Evolutionary conservation across 2,329 filamentous ascomycete species (phyloP).

Genomic region (Pestalotiopsis fici): DNA sequence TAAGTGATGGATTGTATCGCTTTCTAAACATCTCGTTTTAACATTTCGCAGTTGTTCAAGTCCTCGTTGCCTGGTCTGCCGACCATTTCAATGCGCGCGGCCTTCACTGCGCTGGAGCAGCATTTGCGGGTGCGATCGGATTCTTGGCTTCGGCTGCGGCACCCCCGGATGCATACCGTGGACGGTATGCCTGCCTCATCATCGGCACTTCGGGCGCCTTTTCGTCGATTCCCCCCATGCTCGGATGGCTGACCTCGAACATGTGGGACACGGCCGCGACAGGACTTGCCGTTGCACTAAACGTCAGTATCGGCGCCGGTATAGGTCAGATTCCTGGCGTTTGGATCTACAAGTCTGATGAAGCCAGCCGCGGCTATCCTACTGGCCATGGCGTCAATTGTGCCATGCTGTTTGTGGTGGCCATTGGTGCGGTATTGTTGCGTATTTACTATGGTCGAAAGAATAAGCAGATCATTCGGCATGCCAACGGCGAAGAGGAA

Average conservation of each 20-base stretch:
- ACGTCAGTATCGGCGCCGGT: constrained; percentile 66
- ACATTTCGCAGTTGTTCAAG: constrained; percentile 25
- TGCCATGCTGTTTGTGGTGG: constrained; percentile 35
- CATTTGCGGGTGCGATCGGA: constrained; percentile 44
- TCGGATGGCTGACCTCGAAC: constrained; percentile 73
- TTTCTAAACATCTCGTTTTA: neutral
- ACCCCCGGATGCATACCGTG: constrained; percentile 57
- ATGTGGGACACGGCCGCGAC: constrained; percentile 64
- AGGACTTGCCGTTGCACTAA: constrained; percentile 70
- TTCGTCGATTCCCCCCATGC: constrained; percentile 67
- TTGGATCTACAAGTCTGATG: constrained; percentile 71
- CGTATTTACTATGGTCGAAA: constrained; percentile 56
- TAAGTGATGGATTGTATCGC: constrained; percentile 14
- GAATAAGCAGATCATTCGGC: constrained; percentile 37
- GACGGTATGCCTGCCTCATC: constrained; percentile 71
- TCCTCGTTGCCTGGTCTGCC: constrained; percentile 58
- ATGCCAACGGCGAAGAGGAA: constrained; percentile 29
- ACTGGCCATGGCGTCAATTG: constrained; percentile 65
- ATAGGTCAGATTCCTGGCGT: constrained; percentile 72
- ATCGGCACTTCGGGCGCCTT: constrained; percentile 68
- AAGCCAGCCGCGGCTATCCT: constrained; percentile 62
- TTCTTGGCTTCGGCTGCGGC: constrained; percentile 66
- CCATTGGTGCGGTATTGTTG: constrained; percentile 33
- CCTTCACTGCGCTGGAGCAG: constrained; percentile 42
- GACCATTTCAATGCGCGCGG: constrained; percentile 61